phyloP scores from a whole-genome alignment of 2,329 filamentous ascomycete genomes.

The Colletotrichum orbiculare region DNA sequence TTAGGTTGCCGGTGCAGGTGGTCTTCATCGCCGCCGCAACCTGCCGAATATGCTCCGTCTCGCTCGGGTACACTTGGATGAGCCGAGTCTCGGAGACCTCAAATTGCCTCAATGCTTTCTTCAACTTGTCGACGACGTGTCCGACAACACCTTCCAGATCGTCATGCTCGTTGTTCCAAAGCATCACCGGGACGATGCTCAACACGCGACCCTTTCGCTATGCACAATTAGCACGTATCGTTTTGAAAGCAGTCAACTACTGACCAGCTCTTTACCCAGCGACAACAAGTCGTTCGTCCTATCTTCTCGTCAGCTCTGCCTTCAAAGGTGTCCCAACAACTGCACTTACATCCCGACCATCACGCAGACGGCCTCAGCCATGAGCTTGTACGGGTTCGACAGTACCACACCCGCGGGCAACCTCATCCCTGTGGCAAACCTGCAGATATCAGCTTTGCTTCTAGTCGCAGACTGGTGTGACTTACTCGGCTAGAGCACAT shows the following conservation, averaged over 20 bases:
- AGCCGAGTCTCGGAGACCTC: constrained; percentile 27
- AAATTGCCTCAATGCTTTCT: constrained; percentile 27
- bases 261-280: constrained; percentile 30
- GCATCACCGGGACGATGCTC: constrained; percentile 27
- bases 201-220: constrained; percentile 23
- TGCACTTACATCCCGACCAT: constrained; percentile 29
- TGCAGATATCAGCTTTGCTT: constrained; percentile 15
- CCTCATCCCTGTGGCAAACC: constrained; percentile 24
- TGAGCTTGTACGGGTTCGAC: constrained; percentile 16
- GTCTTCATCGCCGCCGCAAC: constrained; percentile 26
- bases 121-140: constrained; percentile 24
- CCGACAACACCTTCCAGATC: constrained; percentile 14
- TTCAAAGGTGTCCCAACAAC: neutral
- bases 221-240: neutral
- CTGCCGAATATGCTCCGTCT: constrained; percentile 17
- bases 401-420: constrained; percentile 6
- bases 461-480: neutral
- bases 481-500: constrained; percentile 33
- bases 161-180: constrained; percentile 18
- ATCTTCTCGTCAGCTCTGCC: neutral
- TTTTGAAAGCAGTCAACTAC: neutral
- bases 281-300: constrained; percentile 36
- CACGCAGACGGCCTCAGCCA: constrained; percentile 25
- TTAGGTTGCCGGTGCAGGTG: constrained; percentile 33
- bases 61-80: constrained; percentile 10